Evolutionary conservation across 345 rosid genomes (phyloP).

Genomic region (Euphorbia tirucalli): DNA sequence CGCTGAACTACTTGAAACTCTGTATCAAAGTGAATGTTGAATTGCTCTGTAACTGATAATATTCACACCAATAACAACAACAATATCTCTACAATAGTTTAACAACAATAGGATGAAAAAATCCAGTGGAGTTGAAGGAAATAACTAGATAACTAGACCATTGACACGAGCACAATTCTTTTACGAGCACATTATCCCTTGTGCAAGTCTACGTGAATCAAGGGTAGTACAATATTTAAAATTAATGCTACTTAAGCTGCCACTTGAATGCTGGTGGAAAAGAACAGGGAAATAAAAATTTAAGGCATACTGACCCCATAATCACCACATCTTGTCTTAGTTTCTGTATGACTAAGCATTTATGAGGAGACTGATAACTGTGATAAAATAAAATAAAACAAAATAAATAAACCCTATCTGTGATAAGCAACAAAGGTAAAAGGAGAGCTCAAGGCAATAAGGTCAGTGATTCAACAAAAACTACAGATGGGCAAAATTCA

Average conservation of each 20-base stretch:
- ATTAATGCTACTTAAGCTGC: not conserved
- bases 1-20: conserved; percentile 16
- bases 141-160: too few species aligned
- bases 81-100: not conserved
- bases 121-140: not conserved
- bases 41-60: not conserved
- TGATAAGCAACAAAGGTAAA: not conserved
- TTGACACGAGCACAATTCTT: not conserved
- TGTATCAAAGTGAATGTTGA: conserved; percentile 7
- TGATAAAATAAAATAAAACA: not conserved
- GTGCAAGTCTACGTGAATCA: not conserved
- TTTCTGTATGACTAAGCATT: too few species aligned
- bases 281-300: not conserved
- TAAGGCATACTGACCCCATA: not conserved
- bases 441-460: not conserved
- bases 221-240: too few species aligned
- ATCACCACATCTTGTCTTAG: not conserved
- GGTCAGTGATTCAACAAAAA: not conserved
- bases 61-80: not conserved
- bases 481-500: not conserved
- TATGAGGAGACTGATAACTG: too few species aligned
- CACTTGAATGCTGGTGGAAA: not conserved
- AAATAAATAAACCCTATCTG: too few species aligned
- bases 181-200: not conserved
- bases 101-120: not conserved